A percentile compares a stretch with the other conserved stretches of the same genome.
phyloP scores from a whole-genome alignment of 345 rosid genomes.

The Fremontodendron californicum region DNA sequence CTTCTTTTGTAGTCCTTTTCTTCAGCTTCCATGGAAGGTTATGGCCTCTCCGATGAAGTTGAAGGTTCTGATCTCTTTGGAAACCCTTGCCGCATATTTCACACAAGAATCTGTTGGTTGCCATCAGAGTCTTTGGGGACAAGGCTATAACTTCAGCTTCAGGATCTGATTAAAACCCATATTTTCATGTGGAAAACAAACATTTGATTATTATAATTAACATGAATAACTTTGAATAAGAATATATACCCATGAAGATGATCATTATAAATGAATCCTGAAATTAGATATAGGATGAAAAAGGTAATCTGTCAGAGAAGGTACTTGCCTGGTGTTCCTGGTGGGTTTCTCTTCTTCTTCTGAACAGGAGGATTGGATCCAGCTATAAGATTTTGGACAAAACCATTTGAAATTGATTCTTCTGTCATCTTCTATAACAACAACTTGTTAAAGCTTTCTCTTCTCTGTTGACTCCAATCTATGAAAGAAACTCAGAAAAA shows the following conservation, averaged over 20 bases:
- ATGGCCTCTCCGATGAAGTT: constrained; percentile 88
- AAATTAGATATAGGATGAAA: background rate
- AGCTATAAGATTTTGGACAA: constrained; percentile 36
- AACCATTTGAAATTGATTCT: constrained; percentile 41
- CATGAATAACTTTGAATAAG: constrained; percentile 13
- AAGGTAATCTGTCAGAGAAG: background rate
- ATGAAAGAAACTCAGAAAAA: background rate
- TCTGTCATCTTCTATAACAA: constrained; percentile 31
- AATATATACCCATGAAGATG: background rate
- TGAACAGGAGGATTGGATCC: constrained; percentile 41
- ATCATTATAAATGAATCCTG: background rate
- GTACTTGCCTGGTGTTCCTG: constrained; percentile 88
- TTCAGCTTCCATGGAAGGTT: constrained; percentile 97
- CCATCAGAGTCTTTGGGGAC: constrained; percentile 95
- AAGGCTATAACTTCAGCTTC: constrained; percentile 95
- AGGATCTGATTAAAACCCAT: constrained; percentile 49
- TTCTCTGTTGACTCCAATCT: constrained; percentile 20
- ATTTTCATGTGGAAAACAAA: background rate
- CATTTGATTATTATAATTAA: background rate
- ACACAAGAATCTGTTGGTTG: constrained; percentile 91
- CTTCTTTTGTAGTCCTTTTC: constrained; percentile 79
- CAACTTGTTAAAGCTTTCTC: background rate
- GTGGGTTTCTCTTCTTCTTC: constrained; percentile 90
- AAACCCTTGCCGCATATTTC: constrained; percentile 95
- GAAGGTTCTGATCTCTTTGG: constrained; percentile 93